Base-by-base conservation (phyloP, 176 grass and related monocot species). In the Musa acuminata region DNA sequence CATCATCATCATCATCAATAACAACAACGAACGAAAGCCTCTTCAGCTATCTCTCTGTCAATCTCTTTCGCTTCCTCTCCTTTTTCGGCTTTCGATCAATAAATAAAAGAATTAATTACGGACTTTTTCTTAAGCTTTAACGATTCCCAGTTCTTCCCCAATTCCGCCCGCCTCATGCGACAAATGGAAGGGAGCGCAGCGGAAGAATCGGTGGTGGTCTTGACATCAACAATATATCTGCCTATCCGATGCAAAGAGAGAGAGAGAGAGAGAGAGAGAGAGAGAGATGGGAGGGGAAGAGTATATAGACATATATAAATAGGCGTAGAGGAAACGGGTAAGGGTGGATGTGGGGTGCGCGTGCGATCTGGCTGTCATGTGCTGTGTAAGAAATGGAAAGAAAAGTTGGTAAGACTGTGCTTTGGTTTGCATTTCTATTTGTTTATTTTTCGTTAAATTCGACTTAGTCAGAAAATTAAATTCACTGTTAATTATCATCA, bases 111-210 rank as follows among this genome's bases (percentile, higher is more conserved):
- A 24, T 25, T 25, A 65, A 65, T 43, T 43, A 43, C 22, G 76
- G 55, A 85, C 50, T 82, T 57, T 80, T 52, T 78, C 73, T 84
- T 82, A 72, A 82, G 72, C 80, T 83, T 86, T 82, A 79, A 67
- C 26, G 9, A 49, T 77, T 76, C 8, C 26, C 71, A 71, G 81
- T 88, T 77, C 63, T 35, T 72, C 77, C 80, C 69, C 62, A 49
- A 82, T 84, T 64, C 52, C 72, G 53, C 72, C 25, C 72, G 50
- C 5, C 52, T 75, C 52, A 64, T 64, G 24, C 63, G 12, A 22
- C 11, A 65, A 22, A 25, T 65, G 63, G 63, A 65, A 43, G 35
- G 24, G 11, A 65, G 63, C 8, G 63, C 22, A 65, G 9, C 22
- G 23, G 22, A 65, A 25, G 9, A 64, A 64, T 25, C 3, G 63